Conservation (phyloP, 148 eudicot species). For the Nepenthes gracilis region DNA sequence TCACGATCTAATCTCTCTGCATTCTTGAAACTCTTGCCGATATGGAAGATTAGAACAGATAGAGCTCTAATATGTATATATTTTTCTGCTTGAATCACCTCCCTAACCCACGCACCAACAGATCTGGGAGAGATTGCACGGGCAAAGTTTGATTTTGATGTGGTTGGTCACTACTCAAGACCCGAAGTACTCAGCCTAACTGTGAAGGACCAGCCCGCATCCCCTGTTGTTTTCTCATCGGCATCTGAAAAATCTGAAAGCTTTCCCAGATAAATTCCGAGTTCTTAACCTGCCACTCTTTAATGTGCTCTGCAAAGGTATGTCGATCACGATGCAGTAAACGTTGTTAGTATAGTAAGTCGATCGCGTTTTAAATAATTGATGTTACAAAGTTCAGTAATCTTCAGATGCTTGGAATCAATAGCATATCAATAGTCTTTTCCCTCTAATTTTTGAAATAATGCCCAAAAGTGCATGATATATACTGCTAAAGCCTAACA, state of each 20-base stretch:
- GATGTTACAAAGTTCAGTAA: background rate
- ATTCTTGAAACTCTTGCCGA: no score
- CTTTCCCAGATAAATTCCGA: constrained; percentile 16
- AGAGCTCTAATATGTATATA: no score
- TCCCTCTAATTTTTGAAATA: no score
- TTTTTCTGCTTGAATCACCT: no score
- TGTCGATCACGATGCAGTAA: constrained; percentile 2
- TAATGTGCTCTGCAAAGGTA: constrained; percentile 13
- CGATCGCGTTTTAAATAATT: background rate
- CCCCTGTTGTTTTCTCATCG: constrained; percentile 69
- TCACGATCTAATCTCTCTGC: no score
- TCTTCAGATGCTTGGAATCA: no score
- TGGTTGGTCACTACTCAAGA: constrained; percentile 86
- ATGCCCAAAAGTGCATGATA: no score
- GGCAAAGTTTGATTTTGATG: constrained; percentile 88
- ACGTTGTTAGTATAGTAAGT: background rate
- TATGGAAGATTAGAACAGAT: no score
- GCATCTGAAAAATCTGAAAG: constrained; percentile 38
- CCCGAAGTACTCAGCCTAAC: constrained; percentile 68
- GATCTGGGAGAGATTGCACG: constrained; percentile 84
- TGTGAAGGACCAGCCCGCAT: constrained; percentile 66
- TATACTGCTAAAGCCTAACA: no score
- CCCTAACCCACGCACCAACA: constrained; percentile 7
- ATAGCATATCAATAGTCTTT: no score
- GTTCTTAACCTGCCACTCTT: background rate